phyloP scores from a whole-genome alignment of 176 grass and related monocot genomes.

The Melocanna baccifera region DNA sequence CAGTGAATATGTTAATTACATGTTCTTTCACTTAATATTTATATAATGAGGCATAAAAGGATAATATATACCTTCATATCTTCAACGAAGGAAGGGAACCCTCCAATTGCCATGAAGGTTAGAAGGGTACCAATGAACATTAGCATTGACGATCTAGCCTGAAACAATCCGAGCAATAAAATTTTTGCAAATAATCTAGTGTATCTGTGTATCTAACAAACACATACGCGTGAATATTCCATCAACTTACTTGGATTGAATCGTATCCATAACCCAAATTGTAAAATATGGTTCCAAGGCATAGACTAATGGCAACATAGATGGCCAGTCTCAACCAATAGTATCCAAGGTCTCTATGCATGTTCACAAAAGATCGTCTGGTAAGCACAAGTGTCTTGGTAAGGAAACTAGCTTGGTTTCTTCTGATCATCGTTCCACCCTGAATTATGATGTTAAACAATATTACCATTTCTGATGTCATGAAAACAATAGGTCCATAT shows the following conservation, averaged over 20 bases:
- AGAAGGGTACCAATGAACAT: slow-evolving; percentile 48
- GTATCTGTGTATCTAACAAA: background rate
- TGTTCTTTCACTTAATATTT: background rate
- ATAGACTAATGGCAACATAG: slow-evolving; percentile 38
- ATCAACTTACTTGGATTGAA: slow-evolving; percentile 39
- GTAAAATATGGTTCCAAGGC: slow-evolving; percentile 51
- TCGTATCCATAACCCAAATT: slow-evolving; percentile 38
- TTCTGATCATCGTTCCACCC: slow-evolving; percentile 10
- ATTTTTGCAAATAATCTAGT: background rate
- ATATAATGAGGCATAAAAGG: background rate
- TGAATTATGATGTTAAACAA: background rate
- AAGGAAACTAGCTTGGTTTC: slow-evolving; percentile 29
- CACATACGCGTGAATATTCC: background rate
- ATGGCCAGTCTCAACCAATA: slow-evolving; percentile 52
- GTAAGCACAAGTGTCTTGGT: slow-evolving; percentile 46
- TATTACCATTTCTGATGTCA: background rate
- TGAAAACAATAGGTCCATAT: background rate
- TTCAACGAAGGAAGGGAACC: slow-evolving; percentile 72
- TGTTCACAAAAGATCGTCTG: slow-evolving; percentile 54
- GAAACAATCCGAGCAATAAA: background rate
- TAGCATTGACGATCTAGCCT: slow-evolving; percentile 62
- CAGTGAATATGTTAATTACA: background rate
- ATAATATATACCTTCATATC: slow-evolving; percentile 65
- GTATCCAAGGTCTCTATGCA: slow-evolving; percentile 51
- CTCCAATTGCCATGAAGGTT: slow-evolving; percentile 71